Base-by-base conservation (phyloP, 2,329 filamentous ascomycete species). In the Raffaelea arxii region DNA sequence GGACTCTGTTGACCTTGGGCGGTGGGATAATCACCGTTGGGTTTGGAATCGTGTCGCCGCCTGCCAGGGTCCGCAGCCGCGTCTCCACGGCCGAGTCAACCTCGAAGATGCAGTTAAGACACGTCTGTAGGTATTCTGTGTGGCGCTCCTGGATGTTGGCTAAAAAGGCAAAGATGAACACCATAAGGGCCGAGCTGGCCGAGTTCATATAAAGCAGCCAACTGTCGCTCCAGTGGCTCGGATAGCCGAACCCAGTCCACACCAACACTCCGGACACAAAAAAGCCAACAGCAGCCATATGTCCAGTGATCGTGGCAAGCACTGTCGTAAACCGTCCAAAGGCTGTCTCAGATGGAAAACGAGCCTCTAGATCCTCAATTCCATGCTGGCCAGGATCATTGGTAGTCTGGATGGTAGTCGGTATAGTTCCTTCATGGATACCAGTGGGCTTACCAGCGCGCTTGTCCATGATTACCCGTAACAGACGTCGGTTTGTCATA, bases 131-230 rank as follows among this genome's bases (percentile, higher is more conserved):
- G 46, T 64, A 59, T 25, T 53, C 52, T 46, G 61, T 58, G 47
- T 68, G 64, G 23, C 59, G 58, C 43, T 63, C 59, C 24, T 62
- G 62, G 42, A 68, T 59, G 51, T 63, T 67, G 48, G 63, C 59
- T 23, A 68, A 50, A 52, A 68, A 68, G 41, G 60, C 57, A 25
- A 55, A 63, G 2, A 64, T 61, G 39, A 71, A 62, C 2, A 65
- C 64, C 50, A 71, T 62, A 43, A 64, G 55, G 21, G 68, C 60
- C 0, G 69, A 66, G 0, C 66, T 68, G 9, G 66, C 65, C 3
- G 68, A 66, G 58, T 70, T 68, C 55, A 68, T 62, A 51, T 66
- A 63, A 12, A 67, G 56, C 55, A 66, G 65, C 65, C 65, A 67
- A 6, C 55, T 56, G 50, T 65, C 54, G 37, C 55, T 59, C 48